Conservation (phyloP, 768 basidiomycete species). For the Lactarius hatsudake region DNA sequence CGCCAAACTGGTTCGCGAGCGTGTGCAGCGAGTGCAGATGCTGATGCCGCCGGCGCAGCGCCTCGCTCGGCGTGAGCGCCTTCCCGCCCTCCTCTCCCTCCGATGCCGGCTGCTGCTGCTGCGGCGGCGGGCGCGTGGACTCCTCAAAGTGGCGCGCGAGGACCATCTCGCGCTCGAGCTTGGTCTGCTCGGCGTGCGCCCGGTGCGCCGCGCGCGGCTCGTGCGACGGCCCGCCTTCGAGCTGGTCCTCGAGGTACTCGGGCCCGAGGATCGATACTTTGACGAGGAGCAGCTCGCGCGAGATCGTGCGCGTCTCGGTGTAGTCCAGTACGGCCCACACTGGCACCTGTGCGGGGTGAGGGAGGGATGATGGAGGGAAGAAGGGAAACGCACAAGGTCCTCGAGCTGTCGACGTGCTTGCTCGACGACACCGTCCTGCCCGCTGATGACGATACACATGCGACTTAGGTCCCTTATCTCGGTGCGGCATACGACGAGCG, state of each 20-base stretch:
- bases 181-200: conserved; percentile 38
- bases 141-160: conserved; percentile 81
- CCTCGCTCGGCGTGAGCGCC: conserved; percentile 63
- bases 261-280: conserved; percentile 98
- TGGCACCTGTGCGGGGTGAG: conserved; percentile 63
- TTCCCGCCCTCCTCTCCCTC: conserved; percentile 15
- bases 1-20: conserved; percentile 86
- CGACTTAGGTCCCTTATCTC: conserved; percentile 95
- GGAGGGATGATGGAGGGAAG: not conserved
- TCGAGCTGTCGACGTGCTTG: conserved; percentile 95
- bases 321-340: conserved; percentile 99
- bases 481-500: conserved; percentile 95
- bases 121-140: conserved; percentile 37
- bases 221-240: conserved; percentile 80
- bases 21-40: conserved; percentile 85
- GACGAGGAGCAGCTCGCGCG: conserved; percentile 90
- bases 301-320: conserved; percentile 86
- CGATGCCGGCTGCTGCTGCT: not conserved
- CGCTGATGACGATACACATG: conserved; percentile 96
- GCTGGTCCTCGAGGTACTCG: conserved; percentile 92
- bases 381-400: conserved; percentile 69
- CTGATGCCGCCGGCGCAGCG: conserved; percentile 84
- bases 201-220: conserved; percentile 50
- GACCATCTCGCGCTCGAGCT: conserved; percentile 65
- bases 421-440: conserved; percentile 97